A percentile compares a stretch with the other conserved stretches of the same genome.
Conservation (phyloP, 768 basidiomycete genomes). For the Suillus placidus region DNA sequence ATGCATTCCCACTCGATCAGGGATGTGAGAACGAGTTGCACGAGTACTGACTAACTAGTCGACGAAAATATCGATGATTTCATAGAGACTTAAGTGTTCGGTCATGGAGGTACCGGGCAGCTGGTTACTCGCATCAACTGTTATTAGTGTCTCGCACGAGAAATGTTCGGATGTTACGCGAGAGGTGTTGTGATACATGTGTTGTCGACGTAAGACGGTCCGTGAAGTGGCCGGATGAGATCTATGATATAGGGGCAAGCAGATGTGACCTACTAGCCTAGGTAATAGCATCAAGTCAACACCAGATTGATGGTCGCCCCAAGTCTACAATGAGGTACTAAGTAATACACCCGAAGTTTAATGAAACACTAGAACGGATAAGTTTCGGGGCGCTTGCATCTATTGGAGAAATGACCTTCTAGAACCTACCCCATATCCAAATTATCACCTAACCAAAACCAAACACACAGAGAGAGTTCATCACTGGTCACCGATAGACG, state of each 20-base stretch:
- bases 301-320: constrained; percentile 2
- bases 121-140: not conserved
- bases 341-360: not conserved
- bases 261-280: not conserved
- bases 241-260: not conserved
- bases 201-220: constrained; percentile 31
- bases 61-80: constrained; percentile 12
- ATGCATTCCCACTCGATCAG: constrained; percentile 5
- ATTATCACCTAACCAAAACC: constrained; percentile 15
- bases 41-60: constrained; percentile 5
- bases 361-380: not conserved
- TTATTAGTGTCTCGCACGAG: constrained; percentile 13
- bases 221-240: constrained; percentile 8
- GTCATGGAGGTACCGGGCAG: not conserved
- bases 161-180: constrained; percentile 21
- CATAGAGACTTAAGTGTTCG: not conserved
- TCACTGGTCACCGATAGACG: constrained; percentile 11
- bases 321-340: not conserved
- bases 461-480: constrained; percentile 19
- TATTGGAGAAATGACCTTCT: constrained; percentile 8
- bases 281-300: not conserved
- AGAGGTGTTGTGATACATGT: constrained; percentile 22
- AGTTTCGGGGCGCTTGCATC: not conserved
- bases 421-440: constrained; percentile 8
- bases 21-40: constrained; percentile 21